phyloP scores from a whole-genome alignment of 2,329 filamentous ascomycete genomes.

The Simplicillium sp. region DNA sequence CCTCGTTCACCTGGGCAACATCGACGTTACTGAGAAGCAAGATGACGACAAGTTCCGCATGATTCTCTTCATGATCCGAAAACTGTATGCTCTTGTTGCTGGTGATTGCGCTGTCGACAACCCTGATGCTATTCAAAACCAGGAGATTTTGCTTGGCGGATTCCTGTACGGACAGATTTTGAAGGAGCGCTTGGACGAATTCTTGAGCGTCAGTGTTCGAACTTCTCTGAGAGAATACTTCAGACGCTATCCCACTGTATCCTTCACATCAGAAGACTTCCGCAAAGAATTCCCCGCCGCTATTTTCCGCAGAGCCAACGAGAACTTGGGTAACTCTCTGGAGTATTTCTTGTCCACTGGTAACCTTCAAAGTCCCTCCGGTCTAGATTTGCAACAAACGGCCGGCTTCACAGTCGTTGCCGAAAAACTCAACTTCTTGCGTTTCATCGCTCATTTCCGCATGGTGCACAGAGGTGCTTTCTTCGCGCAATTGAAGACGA shows the following conservation, averaged over 20 bases:
- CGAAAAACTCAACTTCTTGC: constrained; percentile 97
- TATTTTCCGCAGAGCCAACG: constrained; percentile 73
- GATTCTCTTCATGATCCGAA: constrained; percentile 91
- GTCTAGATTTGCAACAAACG: constrained; percentile 86
- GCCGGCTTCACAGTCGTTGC: constrained; percentile 95
- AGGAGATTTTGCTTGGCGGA: constrained; percentile 87
- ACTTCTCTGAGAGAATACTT: constrained; percentile 46
- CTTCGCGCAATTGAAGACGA: constrained; percentile 96
- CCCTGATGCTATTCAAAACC: constrained; percentile 91
- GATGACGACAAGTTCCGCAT: constrained; percentile 89
- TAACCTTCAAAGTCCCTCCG: constrained; percentile 83
- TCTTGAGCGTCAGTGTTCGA: constrained; percentile 51
- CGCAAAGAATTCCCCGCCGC: constrained; percentile 67
- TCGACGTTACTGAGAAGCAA: constrained; percentile 73
- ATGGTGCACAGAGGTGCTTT: constrained; percentile 99
- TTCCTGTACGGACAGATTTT: constrained; percentile 92
- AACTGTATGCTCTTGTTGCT: constrained; percentile 86
- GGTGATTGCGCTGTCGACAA: constrained; percentile 92
- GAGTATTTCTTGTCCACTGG: constrained; percentile 97
- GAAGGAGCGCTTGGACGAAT: constrained; percentile 90
- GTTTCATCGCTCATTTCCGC: constrained; percentile 97
- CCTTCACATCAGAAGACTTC: constrained; percentile 73
- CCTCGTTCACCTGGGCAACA: constrained; percentile 80
- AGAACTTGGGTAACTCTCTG: constrained; percentile 76
- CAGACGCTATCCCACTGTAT: constrained; percentile 47